phyloP scores from a whole-genome alignment of 2,329 filamentous ascomycete species.

The Helicocarpus griseus region DNA sequence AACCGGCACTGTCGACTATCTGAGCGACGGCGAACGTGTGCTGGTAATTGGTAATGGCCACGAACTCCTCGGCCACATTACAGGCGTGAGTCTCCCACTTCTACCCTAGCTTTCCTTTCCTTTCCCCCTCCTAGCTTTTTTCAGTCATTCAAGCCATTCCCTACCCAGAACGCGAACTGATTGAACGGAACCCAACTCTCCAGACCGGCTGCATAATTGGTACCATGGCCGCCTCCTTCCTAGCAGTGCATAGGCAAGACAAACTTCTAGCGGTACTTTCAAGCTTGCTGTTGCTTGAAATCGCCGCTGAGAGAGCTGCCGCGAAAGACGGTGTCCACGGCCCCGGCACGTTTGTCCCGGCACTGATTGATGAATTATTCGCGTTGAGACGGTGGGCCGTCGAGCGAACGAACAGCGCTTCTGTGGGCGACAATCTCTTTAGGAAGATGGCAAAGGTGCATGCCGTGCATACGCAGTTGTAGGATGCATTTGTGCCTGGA shows the following conservation, averaged over 20 bases:
- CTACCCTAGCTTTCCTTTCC: not conserved
- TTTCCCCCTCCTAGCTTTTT: too few relatives aligned
- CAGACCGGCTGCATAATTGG: constrained; percentile 74
- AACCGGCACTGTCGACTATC: constrained; percentile 68
- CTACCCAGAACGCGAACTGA: not conserved
- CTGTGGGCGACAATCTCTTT: constrained; percentile 27
- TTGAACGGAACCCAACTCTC: not conserved
- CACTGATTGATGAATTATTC: constrained; percentile 66
- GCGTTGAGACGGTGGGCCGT: constrained; percentile 22
- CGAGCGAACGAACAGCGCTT: constrained; percentile 4
- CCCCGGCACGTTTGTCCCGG: constrained; percentile 77
- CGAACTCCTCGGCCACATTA: constrained; percentile 39
- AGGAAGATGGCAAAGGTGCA: constrained; percentile 27
- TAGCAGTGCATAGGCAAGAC: constrained; percentile 55
- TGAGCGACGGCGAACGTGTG: constrained; percentile 64
- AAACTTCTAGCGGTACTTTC: constrained; percentile 64
- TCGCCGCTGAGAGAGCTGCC: constrained; percentile 61
- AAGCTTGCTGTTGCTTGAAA: constrained; percentile 67
- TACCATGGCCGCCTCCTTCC: constrained; percentile 65
- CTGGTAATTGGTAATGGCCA: constrained; percentile 69
- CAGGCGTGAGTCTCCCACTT: constrained; percentile 26
- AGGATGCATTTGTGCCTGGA: too few relatives aligned
- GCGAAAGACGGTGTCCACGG: constrained; percentile 55
- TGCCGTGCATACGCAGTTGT: constrained; percentile 23
- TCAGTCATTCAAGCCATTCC: not conserved